Evolutionary conservation across 2,329 filamentous ascomycete genomes (phyloP).

Genomic region (Camptophora hylomeconis): DNA sequence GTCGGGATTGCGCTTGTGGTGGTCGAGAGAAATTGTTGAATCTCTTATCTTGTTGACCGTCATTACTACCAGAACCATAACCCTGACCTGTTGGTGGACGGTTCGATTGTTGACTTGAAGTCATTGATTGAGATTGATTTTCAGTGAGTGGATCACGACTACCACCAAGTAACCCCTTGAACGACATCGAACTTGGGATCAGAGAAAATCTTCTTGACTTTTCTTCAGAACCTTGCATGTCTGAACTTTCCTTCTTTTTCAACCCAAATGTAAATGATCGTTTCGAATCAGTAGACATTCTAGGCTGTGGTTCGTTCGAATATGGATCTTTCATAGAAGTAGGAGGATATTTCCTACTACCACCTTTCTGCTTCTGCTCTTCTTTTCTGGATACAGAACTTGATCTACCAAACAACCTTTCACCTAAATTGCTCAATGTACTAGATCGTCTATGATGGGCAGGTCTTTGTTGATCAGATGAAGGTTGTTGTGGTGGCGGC

Average conservation of each 20-base stretch:
- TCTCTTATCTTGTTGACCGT: constrained; percentile 13
- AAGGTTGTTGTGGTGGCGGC: constrained; percentile 37
- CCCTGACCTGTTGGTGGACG: constrained; percentile 8
- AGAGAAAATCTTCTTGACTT: constrained; percentile 60
- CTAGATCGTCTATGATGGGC: constrained; percentile 53
- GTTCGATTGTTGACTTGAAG: constrained; percentile 23
- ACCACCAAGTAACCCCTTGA: constrained; percentile 51
- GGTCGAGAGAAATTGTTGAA: constrained; percentile 17
- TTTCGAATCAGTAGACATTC: constrained; percentile 60
- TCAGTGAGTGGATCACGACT: constrained; percentile 37
- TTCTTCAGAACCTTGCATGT: constrained; percentile 43
- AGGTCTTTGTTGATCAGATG: constrained; percentile 22
- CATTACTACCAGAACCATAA: constrained; percentile 5
- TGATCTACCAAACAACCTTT: constrained; percentile 72
- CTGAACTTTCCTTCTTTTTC: constrained; percentile 58
- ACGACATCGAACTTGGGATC: constrained; percentile 49
- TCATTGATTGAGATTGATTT: constrained; percentile 23
- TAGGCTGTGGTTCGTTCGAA: constrained; percentile 37
- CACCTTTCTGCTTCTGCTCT: constrained; percentile 29
- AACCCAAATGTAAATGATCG: constrained; percentile 59
- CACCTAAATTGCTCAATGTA: constrained; percentile 68
- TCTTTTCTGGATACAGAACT: constrained; percentile 42
- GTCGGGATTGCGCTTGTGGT: constrained; percentile 12
- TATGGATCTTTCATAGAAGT: constrained; percentile 75
- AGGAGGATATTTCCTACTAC: constrained; percentile 65